These are phyloP conservation scores for Oryza glaberrima DNA, from an alignment of 176 grass and related monocot genomes.

Conservation along the genomic window DNA sequence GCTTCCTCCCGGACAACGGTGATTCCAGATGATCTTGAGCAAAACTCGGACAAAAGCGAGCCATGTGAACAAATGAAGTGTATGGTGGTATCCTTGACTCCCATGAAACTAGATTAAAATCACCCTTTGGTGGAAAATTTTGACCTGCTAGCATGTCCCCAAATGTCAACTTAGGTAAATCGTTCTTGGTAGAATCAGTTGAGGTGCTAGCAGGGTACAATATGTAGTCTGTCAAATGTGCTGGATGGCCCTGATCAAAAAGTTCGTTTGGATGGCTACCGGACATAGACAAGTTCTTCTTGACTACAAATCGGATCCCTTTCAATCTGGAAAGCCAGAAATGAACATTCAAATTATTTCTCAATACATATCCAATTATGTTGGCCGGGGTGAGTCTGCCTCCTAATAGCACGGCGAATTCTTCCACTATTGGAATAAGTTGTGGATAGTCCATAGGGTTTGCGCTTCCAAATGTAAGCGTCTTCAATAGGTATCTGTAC, in stretches of 20 bases:
- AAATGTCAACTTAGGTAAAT: neutral
- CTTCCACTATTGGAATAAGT: neutral
- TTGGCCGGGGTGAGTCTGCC: neutral
- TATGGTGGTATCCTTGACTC: conserved; percentile 2
- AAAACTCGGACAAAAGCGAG: neutral
- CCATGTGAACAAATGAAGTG: conserved; percentile 3
- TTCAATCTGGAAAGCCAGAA: conserved; percentile 14
- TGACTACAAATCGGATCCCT: neutral
- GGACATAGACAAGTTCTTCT: neutral
- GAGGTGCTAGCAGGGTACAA: neutral
- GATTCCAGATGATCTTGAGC: neutral
- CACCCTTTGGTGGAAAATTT: neutral
- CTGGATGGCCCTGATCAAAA: neutral
- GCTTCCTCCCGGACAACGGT: conserved; percentile 7
- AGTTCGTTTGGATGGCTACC: neutral
- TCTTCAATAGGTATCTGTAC: conserved; percentile 25
- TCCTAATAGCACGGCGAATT: neutral
- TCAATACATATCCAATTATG: neutral
- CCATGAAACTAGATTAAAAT: conserved; percentile 7
- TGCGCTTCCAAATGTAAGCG: conserved; percentile 10
- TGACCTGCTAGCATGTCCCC: neutral
- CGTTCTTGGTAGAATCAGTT: too few relatives aligned
- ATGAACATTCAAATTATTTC: neutral
- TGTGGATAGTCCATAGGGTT: neutral
- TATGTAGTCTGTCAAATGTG: neutral